Evolutionary conservation across 139 green algal species (phyloP), one percentile per base, ranked within the genome.

Genomic region (Edaphochlamys debaryana): DNA sequence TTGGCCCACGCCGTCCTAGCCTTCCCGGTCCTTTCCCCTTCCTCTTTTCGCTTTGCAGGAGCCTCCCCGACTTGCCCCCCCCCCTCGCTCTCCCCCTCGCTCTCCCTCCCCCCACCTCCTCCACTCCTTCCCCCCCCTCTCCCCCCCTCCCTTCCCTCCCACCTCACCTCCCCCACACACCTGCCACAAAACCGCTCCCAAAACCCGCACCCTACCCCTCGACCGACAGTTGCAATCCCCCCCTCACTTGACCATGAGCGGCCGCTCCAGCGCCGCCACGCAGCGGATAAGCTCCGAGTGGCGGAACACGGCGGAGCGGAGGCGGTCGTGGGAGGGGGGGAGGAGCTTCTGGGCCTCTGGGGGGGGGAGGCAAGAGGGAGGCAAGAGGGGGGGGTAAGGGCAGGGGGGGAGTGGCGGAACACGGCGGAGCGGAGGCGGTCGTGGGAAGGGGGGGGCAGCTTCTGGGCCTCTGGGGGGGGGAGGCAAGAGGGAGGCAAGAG

Each of bases 231-330:
- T n/a, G n/a, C n/a, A n/a, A n/a, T n/a, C n/a, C n/a, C n/a, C n/a
- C n/a, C n/a, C n/a, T n/a, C n/a, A n/a, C n/a, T n/a, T n/a, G n/a
- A n/a, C 29, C 75, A 90, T 29, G 20, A 69, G 63, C 19, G 17
- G 7, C 3, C 82, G 82, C 32, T 90, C 79, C 66, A 90, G 72
- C 32, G 78, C 87, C 48, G 66, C 82, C 45, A 87, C 17, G 30
- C 68, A 67, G 3, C 79, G 70, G 36, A 90, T 56, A 56, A 90
- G 78, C 41, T 72, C 70, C 42, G 20, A 29, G 66, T 79, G 56
- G n/a, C 78, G 78, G 36, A 37, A 9, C 45, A 85, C 42, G 13
- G 62, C 58, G 23, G 60, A 38, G 32, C 82, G 78, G 36, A 88
- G 70, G 29, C 56, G 70, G 37, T 45, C 48, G 17, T 80, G 67